Evolutionary conservation across 805 yeast genomes (phyloP).

Genomic region (Cyberlindnera misumaiensis): DNA sequence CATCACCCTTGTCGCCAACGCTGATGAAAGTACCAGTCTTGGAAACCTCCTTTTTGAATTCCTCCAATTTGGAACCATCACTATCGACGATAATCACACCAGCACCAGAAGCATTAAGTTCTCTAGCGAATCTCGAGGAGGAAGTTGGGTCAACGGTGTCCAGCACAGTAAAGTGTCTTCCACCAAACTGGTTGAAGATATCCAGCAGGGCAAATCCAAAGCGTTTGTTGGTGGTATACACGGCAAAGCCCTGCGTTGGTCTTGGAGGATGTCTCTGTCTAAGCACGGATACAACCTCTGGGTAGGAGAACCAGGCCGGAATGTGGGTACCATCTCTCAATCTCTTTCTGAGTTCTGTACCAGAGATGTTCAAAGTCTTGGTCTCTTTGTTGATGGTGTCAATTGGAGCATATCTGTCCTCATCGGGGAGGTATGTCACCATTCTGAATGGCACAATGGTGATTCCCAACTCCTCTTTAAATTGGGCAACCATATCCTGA

Average conservation of each 20-base stretch:
- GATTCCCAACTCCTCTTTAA: slow-evolving; percentile 72
- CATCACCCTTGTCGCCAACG: slow-evolving; percentile 41
- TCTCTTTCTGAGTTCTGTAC: slow-evolving; percentile 88
- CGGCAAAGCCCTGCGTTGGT: slow-evolving; percentile 79
- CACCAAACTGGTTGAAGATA: slow-evolving; percentile 81
- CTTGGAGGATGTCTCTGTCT: slow-evolving; percentile 94
- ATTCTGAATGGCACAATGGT: slow-evolving; percentile 93
- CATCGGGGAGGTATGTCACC: slow-evolving; percentile 94
- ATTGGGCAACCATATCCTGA: slow-evolving; percentile 75
- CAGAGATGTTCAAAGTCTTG: slow-evolving; percentile 85
- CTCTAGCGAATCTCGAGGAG: slow-evolving; percentile 58
- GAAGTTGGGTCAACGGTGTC: slow-evolving; percentile 31
- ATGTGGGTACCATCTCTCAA: slow-evolving; percentile 81
- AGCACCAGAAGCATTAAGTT: slow-evolving; percentile 82
- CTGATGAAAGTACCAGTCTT: slow-evolving; percentile 40
- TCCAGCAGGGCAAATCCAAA: slow-evolving; percentile 81
- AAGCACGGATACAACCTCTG: slow-evolving; percentile 87
- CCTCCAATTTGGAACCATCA: slow-evolving; percentile 4
- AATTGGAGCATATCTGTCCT: slow-evolving; percentile 90
- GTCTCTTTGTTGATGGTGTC: slow-evolving; percentile 79
- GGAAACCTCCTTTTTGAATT: slow-evolving; percentile 29
- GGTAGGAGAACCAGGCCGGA: slow-evolving; percentile 97
- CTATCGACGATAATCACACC: slow-evolving; percentile 67
- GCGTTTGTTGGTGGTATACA: slow-evolving; percentile 56
- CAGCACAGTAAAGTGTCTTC: slow-evolving; percentile 60